Percentiles rank a stretch among this genome's conserved stretches.
Evolutionary conservation across 495 filamentous ascomycete genomes (phyloP).

Genomic region (Tuber aestivum): DNA sequence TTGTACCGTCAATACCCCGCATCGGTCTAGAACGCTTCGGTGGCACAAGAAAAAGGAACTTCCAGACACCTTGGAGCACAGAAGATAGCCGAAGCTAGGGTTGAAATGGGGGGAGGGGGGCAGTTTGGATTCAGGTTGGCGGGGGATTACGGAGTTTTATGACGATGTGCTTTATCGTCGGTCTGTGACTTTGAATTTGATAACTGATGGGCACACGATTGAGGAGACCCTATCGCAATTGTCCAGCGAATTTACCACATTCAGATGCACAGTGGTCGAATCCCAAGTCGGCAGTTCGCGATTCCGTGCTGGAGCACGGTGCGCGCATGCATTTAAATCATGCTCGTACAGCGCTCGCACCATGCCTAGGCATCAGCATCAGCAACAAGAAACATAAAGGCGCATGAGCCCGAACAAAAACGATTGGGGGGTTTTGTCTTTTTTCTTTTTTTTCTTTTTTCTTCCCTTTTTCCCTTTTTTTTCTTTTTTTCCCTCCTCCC

Average conservation of each 20-base stretch:
- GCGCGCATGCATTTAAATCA: not conserved
- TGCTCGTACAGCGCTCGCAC: not conserved
- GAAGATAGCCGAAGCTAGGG: not conserved
- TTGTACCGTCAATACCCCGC: not conserved
- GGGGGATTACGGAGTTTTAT: not conserved
- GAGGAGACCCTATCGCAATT: not conserved
- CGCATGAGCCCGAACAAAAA: not conserved
- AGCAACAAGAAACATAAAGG: not conserved
- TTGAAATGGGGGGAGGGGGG: not conserved
- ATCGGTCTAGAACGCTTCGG: conserved; percentile 6
- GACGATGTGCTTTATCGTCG: not conserved
- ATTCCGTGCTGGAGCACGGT: not conserved
- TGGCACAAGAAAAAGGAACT: not conserved
- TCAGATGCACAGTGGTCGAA: not conserved
- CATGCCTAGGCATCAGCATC: not conserved
- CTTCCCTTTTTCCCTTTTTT: no score
- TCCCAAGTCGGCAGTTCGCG: not conserved
- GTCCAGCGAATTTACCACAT: not conserved
- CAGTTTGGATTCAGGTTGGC: not conserved
- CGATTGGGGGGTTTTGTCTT: not conserved
- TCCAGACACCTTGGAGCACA: not conserved
- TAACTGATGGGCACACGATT: not conserved
- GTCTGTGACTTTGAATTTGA: not conserved
- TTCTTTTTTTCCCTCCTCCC: not conserved
- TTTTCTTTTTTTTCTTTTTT: not conserved